These are phyloP conservation scores for Tinospora cordifolia DNA, from an alignment of 164 flowering plant genomes.

Conservation along the genomic window DNA sequence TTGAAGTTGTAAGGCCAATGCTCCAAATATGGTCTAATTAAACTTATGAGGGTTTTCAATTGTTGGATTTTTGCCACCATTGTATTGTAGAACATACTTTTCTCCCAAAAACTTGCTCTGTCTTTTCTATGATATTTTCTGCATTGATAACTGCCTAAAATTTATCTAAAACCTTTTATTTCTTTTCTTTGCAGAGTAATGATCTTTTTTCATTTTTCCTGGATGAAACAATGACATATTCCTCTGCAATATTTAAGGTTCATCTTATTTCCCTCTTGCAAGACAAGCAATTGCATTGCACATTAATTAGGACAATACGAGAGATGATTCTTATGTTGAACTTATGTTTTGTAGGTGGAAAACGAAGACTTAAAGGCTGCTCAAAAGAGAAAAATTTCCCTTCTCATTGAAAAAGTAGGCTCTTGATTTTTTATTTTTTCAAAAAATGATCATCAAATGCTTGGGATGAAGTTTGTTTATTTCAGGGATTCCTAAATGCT, in stretches of 20 bases:
- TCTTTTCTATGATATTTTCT: background rate
- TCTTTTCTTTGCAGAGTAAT: constrained; percentile 51
- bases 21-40: background rate
- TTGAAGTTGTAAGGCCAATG: background rate
- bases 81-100: background rate
- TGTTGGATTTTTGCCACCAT: background rate
- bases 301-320: background rate
- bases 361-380: constrained; percentile 72
- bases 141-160: background rate
- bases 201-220: constrained; percentile 78
- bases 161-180: constrained; percentile 4
- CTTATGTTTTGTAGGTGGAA: constrained; percentile 31
- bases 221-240: constrained; percentile 95
- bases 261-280: background rate
- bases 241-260: constrained; percentile 85
- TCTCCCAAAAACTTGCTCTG: background rate
- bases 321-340: background rate
- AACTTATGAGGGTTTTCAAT: background rate
- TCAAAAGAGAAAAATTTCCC: constrained; percentile 69
- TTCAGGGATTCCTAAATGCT: background rate
- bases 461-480: background rate
- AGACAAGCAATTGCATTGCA: background rate
- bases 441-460: background rate
- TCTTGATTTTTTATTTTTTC: no score
- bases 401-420: constrained; percentile 70